These are phyloP conservation scores for Boletus reticuloceps DNA, from an alignment of 768 basidiomycete genomes.

Conservation along the genomic window DNA sequence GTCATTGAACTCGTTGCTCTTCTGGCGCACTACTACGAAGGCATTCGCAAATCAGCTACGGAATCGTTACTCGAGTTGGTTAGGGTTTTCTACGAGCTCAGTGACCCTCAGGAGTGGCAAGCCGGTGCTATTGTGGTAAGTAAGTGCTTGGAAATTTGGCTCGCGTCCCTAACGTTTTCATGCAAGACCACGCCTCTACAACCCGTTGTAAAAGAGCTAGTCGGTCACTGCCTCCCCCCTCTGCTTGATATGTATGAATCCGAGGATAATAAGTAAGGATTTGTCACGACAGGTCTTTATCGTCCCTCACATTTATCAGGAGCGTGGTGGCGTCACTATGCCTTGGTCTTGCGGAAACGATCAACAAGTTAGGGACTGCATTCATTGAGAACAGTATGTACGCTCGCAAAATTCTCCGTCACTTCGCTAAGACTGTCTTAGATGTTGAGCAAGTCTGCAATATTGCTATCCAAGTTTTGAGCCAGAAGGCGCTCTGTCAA, in stretches of 20 bases:
- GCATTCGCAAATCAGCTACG: conserved; percentile 90
- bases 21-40: conserved; percentile 93
- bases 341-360: conserved; percentile 84
- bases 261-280: conserved; percentile 94
- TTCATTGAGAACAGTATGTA: conserved; percentile 75
- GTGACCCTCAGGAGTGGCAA: conserved; percentile 78
- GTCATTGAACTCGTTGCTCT: conserved; percentile 76
- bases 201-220: conserved; percentile 72
- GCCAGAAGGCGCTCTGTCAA: conserved; percentile 95
- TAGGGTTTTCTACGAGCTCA: conserved; percentile 88
- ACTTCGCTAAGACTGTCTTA: conserved; percentile 26
- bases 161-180: conserved; percentile 6
- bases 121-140: conserved; percentile 67
- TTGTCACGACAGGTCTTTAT: background rate
- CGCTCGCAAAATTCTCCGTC: background rate
- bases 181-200: conserved; percentile 50
- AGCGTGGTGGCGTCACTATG: conserved; percentile 87
- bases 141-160: conserved; percentile 8
- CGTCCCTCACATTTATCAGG: conserved; percentile 41
- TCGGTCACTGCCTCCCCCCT: conserved; percentile 67
- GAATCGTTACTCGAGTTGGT: conserved; percentile 87
- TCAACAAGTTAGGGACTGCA: conserved; percentile 88
- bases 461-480: conserved; percentile 82
- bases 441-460: conserved; percentile 76
- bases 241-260: conserved; percentile 88